Evolutionary conservation across 2,329 filamentous ascomycete genomes (phyloP).

Genomic region (Neurospora crassa): DNA sequence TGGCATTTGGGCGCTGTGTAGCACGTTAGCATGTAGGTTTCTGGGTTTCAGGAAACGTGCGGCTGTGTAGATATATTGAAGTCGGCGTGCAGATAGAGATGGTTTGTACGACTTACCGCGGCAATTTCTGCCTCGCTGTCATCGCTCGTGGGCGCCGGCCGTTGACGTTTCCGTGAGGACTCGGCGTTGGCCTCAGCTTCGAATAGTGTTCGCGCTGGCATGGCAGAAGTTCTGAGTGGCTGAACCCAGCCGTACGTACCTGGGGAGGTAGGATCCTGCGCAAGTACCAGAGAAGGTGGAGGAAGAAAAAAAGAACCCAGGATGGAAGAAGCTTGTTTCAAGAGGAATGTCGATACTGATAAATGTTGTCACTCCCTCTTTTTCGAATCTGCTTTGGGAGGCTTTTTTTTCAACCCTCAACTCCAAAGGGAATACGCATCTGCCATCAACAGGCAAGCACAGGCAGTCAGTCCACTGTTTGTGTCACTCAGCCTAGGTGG

Average conservation of each 20-base stretch:
- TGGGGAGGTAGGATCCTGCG: neutral
- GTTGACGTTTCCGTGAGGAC: constrained; percentile 32
- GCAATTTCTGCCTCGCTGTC: constrained; percentile 23
- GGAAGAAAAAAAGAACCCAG: neutral
- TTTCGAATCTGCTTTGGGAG: neutral
- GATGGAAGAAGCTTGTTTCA: neutral
- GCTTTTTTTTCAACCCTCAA: neutral
- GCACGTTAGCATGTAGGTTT: neutral
- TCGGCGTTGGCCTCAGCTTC: constrained; percentile 10
- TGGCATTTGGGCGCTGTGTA: constrained; percentile 17
- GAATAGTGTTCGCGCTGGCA: constrained; percentile 22
- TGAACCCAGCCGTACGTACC: neutral
- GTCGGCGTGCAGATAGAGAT: neutral
- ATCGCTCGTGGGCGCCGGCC: constrained; percentile 22
- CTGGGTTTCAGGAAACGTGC: neutral
- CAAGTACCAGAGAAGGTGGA: neutral
- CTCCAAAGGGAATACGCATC: neutral
- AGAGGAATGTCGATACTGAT: neutral
- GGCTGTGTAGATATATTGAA: neutral
- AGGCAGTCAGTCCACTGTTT: neutral
- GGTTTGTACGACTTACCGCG: neutral
- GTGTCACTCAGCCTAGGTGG: neutral
- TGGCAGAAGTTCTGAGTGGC: constrained; percentile 6
- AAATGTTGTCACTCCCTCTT: neutral
- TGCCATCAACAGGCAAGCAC: neutral